Evolutionary conservation across 192 early-diverging fungal species (phyloP).

Genomic region (Mortierella hygrophila): DNA sequence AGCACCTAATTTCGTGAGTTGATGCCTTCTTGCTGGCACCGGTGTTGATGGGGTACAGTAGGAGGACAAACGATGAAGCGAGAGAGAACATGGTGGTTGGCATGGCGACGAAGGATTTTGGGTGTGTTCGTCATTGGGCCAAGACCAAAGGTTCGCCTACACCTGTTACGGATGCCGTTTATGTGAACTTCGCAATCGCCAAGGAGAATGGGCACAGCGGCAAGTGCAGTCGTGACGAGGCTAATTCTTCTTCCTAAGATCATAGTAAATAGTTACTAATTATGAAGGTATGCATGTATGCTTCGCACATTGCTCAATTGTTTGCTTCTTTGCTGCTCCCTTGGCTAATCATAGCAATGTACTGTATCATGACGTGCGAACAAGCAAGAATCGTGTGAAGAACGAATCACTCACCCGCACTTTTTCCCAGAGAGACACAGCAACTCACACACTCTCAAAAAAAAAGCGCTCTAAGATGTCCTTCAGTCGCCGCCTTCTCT

Average conservation of each 20-base stretch:
- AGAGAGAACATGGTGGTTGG: slow-evolving; percentile 49
- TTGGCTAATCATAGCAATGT: not conserved
- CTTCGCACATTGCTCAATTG: not conserved
- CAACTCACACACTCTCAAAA: not conserved
- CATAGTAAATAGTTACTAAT: too few relatives aligned
- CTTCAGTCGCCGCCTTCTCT: not conserved
- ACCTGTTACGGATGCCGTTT: slow-evolving; percentile 23
- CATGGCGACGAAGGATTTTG: slow-evolving; percentile 55
- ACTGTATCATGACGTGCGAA: not conserved
- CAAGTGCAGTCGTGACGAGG: not conserved
- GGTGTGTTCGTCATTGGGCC: slow-evolving; percentile 41
- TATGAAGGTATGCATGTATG: too few relatives aligned
- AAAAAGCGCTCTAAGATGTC: not conserved
- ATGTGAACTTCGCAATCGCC: slow-evolving; percentile 2
- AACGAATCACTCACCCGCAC: not conserved
- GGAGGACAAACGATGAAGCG: slow-evolving; percentile 31
- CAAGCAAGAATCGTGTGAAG: not conserved
- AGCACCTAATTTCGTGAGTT: slow-evolving; percentile 64
- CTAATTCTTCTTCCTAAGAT: too few relatives aligned
- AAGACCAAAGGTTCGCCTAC: slow-evolving; percentile 28
- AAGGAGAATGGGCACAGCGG: slow-evolving; percentile 22
- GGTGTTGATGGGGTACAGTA: not conserved
- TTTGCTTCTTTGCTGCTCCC: not conserved
- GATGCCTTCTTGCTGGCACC: slow-evolving; percentile 60
- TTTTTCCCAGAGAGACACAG: not conserved